Base-by-base conservation (phyloP, 164 flowering plant genomes). In the Macadamia integrifolia region DNA sequence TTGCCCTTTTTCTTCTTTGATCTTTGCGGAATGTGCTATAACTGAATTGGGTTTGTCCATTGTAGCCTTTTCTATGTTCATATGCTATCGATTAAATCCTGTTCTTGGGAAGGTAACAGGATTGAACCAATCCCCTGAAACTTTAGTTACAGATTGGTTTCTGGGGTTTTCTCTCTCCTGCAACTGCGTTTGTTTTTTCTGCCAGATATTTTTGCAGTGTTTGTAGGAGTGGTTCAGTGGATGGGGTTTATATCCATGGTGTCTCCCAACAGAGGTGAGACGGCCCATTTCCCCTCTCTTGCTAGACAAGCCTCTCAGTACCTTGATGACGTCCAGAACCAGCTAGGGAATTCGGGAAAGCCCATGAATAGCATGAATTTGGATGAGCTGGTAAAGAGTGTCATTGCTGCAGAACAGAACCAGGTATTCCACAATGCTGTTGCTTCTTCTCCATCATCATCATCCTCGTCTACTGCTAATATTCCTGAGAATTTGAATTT, bases 321-420 rank as follows among this genome's bases (percentile, higher is more conserved):
- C 0, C 69, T 78, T 12, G 72, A 77, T 58, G 79, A 80, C 53
- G 66, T 69, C 14, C 83, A 76, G 35, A 73, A 55, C 80, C 77
- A 79, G 13, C 29, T 74, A 15, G 76, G 72, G 15, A 70, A 75
- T 15, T 6, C 58, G 6, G 75, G 74, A 15, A 81, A 74, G 66
- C 80, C 78, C 0, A 49, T 74, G 58, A 73, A 60, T 32, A 30
- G 48, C 44, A 77, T 78, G 80, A 69, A 75, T 53, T 69, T 80
- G 15, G 83, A 80, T 61, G 85, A 73, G 42, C 70, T 80, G 46
- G 11, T 82, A 61, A 76, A 60, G 66, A 72, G 62, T 18, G 62
- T 78, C 12, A 32, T 69, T 0, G 60, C 75, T 0, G 70, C 58
- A 3, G 77, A 74, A 31, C 75, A 65, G 14, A 64, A 42, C 6